phyloP scores from a whole-genome alignment of 2,329 filamentous ascomycete genomes.

The Aspergillus aculeatus region DNA sequence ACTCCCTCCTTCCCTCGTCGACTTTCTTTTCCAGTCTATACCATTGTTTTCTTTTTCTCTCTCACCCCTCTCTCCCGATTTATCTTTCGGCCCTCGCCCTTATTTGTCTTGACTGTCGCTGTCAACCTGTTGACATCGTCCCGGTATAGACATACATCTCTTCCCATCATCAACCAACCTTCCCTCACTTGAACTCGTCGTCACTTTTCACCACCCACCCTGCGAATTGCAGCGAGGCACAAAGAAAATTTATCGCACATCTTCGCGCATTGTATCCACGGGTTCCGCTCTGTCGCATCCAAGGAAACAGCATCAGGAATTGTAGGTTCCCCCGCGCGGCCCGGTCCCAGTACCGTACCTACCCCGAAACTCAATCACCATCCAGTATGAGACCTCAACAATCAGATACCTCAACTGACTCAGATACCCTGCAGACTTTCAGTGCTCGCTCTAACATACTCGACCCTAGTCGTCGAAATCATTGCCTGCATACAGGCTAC shows the following conservation, averaged over 20 bases:
- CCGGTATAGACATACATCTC: neutral
- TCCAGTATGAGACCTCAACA: constrained; percentile 3
- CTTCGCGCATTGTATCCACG: neutral
- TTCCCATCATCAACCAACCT: neutral
- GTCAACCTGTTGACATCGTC: neutral
- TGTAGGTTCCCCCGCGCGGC: constrained; percentile 17
- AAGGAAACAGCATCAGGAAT: constrained; percentile 1
- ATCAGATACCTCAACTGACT: constrained; percentile 10
- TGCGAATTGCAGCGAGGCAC: too few relatives aligned
- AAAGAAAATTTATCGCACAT: too few relatives aligned
- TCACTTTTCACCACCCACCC: too few relatives aligned
- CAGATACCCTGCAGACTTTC: constrained; percentile 13
- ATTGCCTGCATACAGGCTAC: constrained; percentile 3
- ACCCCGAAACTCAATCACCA: constrained; percentile 9
- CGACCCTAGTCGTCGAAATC: constrained; percentile 9
- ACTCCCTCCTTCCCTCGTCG: constrained; percentile 17
- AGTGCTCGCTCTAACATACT: constrained; percentile 2
- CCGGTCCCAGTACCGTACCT: constrained; percentile 7
- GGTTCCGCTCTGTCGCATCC: neutral
- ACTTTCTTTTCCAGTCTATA: constrained; percentile 6
- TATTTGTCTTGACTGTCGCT: too few relatives aligned
- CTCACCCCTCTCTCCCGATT: constrained; percentile 10
- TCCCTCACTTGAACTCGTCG: too few relatives aligned
- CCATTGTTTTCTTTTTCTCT: constrained; percentile 12
- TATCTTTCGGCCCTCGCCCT: neutral